Evolutionary conservation across 305 asterid species (phyloP).

Genomic region (Fraxinus paxiana): DNA sequence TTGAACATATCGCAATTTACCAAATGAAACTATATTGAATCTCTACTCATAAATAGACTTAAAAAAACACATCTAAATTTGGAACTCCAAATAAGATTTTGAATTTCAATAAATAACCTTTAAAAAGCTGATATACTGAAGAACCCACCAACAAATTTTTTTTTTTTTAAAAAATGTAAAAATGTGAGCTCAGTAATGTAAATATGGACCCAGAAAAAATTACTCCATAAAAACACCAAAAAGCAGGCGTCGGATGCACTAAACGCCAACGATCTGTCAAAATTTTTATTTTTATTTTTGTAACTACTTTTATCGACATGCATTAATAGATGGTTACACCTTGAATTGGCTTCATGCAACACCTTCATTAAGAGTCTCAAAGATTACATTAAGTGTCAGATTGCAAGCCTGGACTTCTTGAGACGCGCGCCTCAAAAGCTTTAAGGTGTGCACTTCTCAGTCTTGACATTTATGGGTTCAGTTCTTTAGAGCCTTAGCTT

Average conservation of each 20-base stretch:
- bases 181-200: neutral
- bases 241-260: neutral
- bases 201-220: constrained; percentile 17
- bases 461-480: too few species aligned
- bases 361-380: too few species aligned
- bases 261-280: constrained; percentile 36
- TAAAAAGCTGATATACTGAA: neutral
- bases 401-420: too few species aligned
- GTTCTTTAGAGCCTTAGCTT: too few species aligned
- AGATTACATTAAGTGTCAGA: too few species aligned
- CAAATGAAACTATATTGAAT: constrained; percentile 17
- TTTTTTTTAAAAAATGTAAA: neutral
- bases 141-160: constrained; percentile 5
- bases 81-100: neutral
- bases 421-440: too few species aligned
- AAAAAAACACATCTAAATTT: neutral
- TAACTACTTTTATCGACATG: neutral
- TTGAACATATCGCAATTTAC: neutral
- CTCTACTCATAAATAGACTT: constrained; percentile 8
- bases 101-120: neutral
- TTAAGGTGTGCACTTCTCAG: too few species aligned
- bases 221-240: neutral
- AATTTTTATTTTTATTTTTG: neutral
- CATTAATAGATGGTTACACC: constrained; percentile 6
- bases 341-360: too few species aligned